Evolutionary conservation across 2,329 filamentous ascomycete genomes (phyloP).

Genomic region (Stenocarpella maydis): DNA sequence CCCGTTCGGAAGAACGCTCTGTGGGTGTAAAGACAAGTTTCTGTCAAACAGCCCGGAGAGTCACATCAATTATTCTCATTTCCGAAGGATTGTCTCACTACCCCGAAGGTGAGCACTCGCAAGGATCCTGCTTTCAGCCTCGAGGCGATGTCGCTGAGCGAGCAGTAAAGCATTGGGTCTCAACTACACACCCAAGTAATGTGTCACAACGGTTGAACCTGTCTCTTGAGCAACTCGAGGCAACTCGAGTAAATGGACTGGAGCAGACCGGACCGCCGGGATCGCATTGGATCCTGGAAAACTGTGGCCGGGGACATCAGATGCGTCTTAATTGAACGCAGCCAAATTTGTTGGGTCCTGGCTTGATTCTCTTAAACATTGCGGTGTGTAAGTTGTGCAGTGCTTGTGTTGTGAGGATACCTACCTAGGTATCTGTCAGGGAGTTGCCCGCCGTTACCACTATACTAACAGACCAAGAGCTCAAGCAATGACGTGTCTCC

Average conservation of each 20-base stretch:
- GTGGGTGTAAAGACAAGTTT: background rate
- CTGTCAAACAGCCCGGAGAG: background rate
- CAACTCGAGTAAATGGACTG: too few species aligned
- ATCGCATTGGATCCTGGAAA: too few species aligned
- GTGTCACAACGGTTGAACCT: background rate
- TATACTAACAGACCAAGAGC: too few species aligned
- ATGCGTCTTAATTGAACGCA: background rate
- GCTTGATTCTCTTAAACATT: background rate
- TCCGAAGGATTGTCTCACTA: too few species aligned
- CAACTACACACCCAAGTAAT: accelerated
- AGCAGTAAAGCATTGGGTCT: background rate
- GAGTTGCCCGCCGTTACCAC: too few species aligned
- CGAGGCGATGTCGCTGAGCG: background rate
- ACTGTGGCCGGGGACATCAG: too few species aligned
- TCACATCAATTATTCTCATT: background rate
- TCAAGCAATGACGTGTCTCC: too few species aligned
- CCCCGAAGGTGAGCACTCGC: background rate
- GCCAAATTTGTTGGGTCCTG: background rate
- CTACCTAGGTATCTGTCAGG: too few species aligned
- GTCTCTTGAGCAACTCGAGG: too few species aligned
- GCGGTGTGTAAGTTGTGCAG: background rate
- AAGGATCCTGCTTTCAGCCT: background rate
- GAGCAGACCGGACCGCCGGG: too few species aligned
- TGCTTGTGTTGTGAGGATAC: background rate
- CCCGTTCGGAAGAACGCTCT: background rate